phyloP scores from a whole-genome alignment of 1,284 basidiomycete genomes.

The Malassezia pachydermatis region DNA sequence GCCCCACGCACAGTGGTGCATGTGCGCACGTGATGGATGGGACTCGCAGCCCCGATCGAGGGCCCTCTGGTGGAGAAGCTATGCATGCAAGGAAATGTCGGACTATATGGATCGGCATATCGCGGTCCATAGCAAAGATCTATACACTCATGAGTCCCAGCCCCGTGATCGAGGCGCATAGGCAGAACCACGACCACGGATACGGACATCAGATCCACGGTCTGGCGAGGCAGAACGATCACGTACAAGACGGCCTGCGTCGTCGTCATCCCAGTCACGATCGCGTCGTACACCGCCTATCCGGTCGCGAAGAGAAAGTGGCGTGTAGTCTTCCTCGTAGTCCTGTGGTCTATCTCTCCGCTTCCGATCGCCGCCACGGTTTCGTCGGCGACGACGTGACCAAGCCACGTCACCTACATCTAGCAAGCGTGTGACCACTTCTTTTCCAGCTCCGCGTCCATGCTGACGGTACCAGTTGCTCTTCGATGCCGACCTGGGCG shows the following conservation, averaged over 20 bases:
- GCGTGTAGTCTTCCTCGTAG: constrained; percentile 1
- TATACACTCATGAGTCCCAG: too few species aligned
- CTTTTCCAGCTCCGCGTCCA: constrained; percentile 38
- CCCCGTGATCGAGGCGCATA: constrained; percentile 12
- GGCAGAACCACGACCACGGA: constrained; percentile 16
- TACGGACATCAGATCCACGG: background rate
- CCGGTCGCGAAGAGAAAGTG: constrained; percentile 1
- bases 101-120: too few species aligned
- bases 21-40: too few species aligned
- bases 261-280: constrained; percentile 11
- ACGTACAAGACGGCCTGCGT: background rate
- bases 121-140: too few species aligned
- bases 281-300: constrained; percentile 1
- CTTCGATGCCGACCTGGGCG: constrained; percentile 22
- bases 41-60: too few species aligned
- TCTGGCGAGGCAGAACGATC: constrained; percentile 13
- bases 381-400: background rate
- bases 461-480: constrained; percentile 44
- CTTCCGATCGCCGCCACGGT: too few species aligned
- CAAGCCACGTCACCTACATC: constrained; percentile 26
- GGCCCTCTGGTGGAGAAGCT: too few species aligned
- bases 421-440: constrained; percentile 39
- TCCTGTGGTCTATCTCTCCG: too few species aligned
- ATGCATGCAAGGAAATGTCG: too few species aligned
- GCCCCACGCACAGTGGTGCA: too few species aligned